These are phyloP conservation scores for Paradendryphiella salina DNA, from an alignment of 2,329 filamentous ascomycete species.

Conservation along the genomic window DNA sequence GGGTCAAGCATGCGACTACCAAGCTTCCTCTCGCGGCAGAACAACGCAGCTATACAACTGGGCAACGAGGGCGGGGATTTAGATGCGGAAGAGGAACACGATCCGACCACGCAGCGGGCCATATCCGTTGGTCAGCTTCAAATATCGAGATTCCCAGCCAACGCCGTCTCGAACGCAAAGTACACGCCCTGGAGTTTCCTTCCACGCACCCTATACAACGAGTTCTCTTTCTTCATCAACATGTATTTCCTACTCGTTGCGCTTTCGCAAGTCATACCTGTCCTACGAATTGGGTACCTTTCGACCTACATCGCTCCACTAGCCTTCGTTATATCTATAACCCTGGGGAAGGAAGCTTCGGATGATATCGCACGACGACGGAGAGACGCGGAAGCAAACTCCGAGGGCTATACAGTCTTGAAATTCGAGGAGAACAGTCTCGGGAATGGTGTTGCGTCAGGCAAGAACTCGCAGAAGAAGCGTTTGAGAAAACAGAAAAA, in stretches of 20 bases:
- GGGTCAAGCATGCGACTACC: slow-evolving; percentile 64
- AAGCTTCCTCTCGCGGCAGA: slow-evolving; percentile 60
- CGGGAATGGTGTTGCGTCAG: slow-evolving; percentile 41
- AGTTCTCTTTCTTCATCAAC: slow-evolving; percentile 99
- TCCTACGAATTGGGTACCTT: slow-evolving; percentile 88
- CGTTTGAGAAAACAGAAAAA: slow-evolving; percentile 41
- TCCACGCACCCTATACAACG: slow-evolving; percentile 92
- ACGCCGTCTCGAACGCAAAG: slow-evolving; percentile 94
- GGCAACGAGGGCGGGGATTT: slow-evolving; percentile 40
- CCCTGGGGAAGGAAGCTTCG: slow-evolving; percentile 91
- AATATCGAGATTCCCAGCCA: slow-evolving; percentile 77
- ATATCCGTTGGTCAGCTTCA: slow-evolving; percentile 77
- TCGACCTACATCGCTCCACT: slow-evolving; percentile 92
- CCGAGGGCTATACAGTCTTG: slow-evolving; percentile 81
- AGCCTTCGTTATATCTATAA: slow-evolving; percentile 88
- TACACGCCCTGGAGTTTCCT: slow-evolving; percentile 95
- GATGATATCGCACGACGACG: slow-evolving; percentile 87
- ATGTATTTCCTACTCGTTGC: slow-evolving; percentile 97
- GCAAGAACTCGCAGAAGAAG: slow-evolving; percentile 35
- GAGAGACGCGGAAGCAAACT: slow-evolving; percentile 91
- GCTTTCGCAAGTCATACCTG: slow-evolving; percentile 87
- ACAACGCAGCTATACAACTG: slow-evolving; percentile 32
- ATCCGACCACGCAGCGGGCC: slow-evolving; percentile 70
- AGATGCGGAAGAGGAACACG: slow-evolving; percentile 53
- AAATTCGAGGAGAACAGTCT: slow-evolving; percentile 64